phyloP scores from a whole-genome alignment of 1,284 basidiomycete species.

The Porodaedalea pini region DNA sequence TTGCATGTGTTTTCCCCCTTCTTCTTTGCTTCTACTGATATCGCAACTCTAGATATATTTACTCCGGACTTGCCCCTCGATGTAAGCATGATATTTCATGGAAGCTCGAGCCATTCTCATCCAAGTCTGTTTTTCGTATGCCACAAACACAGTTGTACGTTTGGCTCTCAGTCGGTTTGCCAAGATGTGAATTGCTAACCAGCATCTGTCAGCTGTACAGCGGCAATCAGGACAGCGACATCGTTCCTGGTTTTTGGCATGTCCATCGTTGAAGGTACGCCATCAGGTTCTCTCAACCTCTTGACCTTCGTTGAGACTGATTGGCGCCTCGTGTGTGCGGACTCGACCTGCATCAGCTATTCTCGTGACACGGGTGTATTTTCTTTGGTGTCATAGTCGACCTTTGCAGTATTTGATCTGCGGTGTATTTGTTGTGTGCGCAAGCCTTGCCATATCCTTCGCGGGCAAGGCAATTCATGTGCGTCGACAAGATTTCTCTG shows the following conservation, averaged over 20 bases:
- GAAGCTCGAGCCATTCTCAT: constrained; percentile 1
- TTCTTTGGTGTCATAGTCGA: constrained; percentile 17
- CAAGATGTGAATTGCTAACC: not conserved
- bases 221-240: constrained; percentile 15
- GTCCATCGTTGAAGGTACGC: constrained; percentile 18
- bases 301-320: not conserved
- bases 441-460: constrained; percentile 12
- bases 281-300: not conserved
- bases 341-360: constrained; percentile 3
- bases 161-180: not conserved
- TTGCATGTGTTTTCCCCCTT: constrained; percentile 1
- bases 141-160: not conserved
- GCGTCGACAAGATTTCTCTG: not conserved
- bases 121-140: not conserved
- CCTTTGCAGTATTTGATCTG: constrained; percentile 8
- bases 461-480: constrained; percentile 15
- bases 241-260: constrained; percentile 15
- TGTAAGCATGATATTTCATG: constrained; percentile 6
- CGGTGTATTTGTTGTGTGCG: not conserved
- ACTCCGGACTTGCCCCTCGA: constrained; percentile 1
- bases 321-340: not conserved
- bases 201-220: constrained; percentile 12
- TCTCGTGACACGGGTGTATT: constrained; percentile 17
- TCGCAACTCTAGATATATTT: constrained; percentile 10
- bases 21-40: not conserved